Evolutionary conservation across 176 grass and related monocot species (phyloP), one percentile per base, ranked within the genome.

Genomic region (Oryza glaberrima): DNA sequence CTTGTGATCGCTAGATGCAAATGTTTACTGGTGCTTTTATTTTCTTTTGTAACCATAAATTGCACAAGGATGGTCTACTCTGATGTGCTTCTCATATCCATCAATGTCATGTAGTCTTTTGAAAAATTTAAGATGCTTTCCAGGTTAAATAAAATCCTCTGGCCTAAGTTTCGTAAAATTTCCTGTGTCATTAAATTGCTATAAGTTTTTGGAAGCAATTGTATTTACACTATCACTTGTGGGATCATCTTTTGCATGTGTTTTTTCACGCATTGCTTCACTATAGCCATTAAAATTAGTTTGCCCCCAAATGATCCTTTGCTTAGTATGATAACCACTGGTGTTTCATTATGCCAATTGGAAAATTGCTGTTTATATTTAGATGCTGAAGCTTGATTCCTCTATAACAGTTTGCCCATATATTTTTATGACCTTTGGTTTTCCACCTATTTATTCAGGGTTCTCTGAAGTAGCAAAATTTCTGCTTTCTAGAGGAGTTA

Each of bases 401-500:
- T 58, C 56, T 9, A 40, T 48, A 72, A 51, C 16, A 3, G 4
- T 72, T 79, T 38, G 30, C 41, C 22, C 67, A 48, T 46, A 45
- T 68, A 72, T 61, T 47, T 43, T 44, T 22, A 65, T 75, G 41
- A 56, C 76, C 28, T 77, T 51, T 52, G 46, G 19, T 67, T 85
- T 86, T 73, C 47, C 28, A 15, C 68, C 36, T 80, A 30, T 79
- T 68, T 76, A 19, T 67, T 46, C 74, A 87, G 89, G 79, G 38
- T 66, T 79, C 30, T 20, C 75, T 72, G 84, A 87, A 83, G 72
- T 78, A 75, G 15, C 28, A 35, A 67, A 83, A 20, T 81, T 87
- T 46, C 68, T 91, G 28, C 69, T 87, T 36, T 86, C 89, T 81
- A 84, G 74, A 88, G 89, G 89, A 84, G 85, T 12, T 58, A 34